These are phyloP conservation scores for Backusella sp. DNA, from an alignment of 192 early-diverging fungal genomes.

Conservation along the genomic window DNA sequence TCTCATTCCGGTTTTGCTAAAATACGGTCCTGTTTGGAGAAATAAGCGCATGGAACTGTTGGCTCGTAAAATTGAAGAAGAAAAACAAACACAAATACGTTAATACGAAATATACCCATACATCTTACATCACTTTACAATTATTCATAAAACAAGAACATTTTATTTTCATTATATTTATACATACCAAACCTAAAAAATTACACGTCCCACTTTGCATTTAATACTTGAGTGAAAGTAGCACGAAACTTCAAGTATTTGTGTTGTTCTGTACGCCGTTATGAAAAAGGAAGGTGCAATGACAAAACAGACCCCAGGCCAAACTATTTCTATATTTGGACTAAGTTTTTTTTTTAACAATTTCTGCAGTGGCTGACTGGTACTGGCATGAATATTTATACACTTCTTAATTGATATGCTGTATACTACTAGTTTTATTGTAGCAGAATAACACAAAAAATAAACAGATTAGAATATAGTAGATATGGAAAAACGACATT, in stretches of 20 bases:
- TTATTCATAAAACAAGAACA: not conserved
- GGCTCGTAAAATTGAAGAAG: not conserved
- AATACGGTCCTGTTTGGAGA: slow-evolving; percentile 25
- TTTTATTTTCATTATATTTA: not conserved
- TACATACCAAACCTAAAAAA: not conserved
- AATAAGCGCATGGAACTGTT: slow-evolving; percentile 4
- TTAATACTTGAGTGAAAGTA: not conserved
- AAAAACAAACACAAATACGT: not conserved
- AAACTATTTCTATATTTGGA: not conserved
- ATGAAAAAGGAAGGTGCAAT: slow-evolving; percentile 9
- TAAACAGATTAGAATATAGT: not conserved
- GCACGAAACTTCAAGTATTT: slow-evolving; percentile 1
- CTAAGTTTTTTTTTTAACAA: not conserved
- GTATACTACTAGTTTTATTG: not conserved
- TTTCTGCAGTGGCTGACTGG: not conserved
- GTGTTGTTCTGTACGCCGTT: not conserved
- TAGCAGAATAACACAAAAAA: not conserved
- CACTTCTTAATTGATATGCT: not conserved
- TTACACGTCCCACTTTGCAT: not conserved
- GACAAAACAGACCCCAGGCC: slow-evolving; percentile 5
- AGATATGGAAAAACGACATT: not conserved
- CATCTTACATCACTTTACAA: not conserved
- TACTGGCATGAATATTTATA: not conserved
- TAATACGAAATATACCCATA: not conserved
- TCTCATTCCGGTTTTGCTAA: slow-evolving; percentile 19